These are phyloP conservation scores for Fragosphaeria purpurea DNA, from an alignment of 2,329 filamentous ascomycete genomes.

Conservation along the genomic window DNA sequence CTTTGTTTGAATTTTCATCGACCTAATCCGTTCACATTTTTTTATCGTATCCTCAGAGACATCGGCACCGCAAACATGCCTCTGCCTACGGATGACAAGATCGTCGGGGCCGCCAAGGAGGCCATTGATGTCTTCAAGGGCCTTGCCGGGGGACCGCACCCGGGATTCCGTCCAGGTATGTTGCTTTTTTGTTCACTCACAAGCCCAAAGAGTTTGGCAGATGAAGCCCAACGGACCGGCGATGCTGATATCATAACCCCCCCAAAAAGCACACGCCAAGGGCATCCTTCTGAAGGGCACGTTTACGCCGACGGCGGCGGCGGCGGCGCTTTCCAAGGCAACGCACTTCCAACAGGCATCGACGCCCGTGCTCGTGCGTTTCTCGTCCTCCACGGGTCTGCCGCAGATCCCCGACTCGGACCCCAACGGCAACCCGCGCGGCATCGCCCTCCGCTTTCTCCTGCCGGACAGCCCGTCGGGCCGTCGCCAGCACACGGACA, in stretches of 20 bases:
- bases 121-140: conserved; percentile 27
- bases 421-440: conserved; percentile 35
- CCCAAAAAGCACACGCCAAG: conserved; percentile 39
- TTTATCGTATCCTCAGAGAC: neutral
- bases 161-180: conserved; percentile 29
- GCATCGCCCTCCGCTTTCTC: conserved; percentile 38
- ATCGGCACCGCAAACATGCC: conserved; percentile 24
- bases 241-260: too few species aligned
- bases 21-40: too few species aligned
- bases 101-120: conserved; percentile 26
- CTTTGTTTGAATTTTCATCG: too few species aligned
- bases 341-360: conserved; percentile 35
- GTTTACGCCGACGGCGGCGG: conserved; percentile 37
- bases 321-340: conserved; percentile 33
- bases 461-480: conserved; percentile 22
- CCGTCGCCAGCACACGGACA: conserved; percentile 42
- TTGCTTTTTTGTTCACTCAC: neutral
- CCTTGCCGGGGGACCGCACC: conserved; percentile 26
- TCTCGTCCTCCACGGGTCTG: conserved; percentile 41
- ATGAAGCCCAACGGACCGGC: too few species aligned
- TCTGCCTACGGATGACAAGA: conserved; percentile 30
- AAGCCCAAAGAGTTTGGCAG: too few species aligned
- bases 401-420: conserved; percentile 40
- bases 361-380: conserved; percentile 38
- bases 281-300: conserved; percentile 40